These are phyloP conservation scores for Pseudomassariella vexata DNA, from an alignment of 2,329 filamentous ascomycete species.

Conservation along the genomic window DNA sequence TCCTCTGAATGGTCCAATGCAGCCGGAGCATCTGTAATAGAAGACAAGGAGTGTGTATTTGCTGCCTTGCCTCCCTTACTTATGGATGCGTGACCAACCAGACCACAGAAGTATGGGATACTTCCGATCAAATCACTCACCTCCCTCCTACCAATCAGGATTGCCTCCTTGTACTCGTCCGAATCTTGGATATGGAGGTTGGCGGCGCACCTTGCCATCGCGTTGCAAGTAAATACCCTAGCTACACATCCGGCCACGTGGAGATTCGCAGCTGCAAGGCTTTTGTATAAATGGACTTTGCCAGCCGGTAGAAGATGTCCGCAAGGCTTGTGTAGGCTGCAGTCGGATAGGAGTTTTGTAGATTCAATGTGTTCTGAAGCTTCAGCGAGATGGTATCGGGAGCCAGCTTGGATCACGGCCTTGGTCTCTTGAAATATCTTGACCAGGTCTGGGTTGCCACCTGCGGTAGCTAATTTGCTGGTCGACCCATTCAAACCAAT, in stretches of 20 bases:
- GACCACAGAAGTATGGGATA: conserved; percentile 3
- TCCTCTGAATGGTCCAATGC: too few species aligned
- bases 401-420: conserved; percentile 1
- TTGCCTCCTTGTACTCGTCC: conserved; percentile 3
- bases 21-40: too few species aligned
- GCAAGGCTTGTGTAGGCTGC: too few species aligned
- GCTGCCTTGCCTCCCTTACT: too few species aligned
- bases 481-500: neutral
- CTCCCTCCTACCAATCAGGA: conserved; percentile 2
- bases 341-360: too few species aligned
- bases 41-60: too few species aligned
- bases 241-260: conserved; percentile 2
- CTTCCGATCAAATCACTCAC: conserved; percentile 1
- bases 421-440: too few species aligned
- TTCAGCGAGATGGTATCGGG: neutral
- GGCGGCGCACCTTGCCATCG: conserved; percentile 5
- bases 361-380: neutral
- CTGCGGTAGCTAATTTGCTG: neutral
- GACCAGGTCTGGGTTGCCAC: neutral
- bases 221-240: conserved; percentile 3
- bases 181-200: neutral
- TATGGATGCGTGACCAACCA: too few species aligned
- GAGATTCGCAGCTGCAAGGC: conserved; percentile 1
- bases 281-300: neutral
- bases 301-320: too few species aligned